Conservation (phyloP, 2,329 filamentous ascomycete genomes). For the Trichoderma sp. region DNA sequence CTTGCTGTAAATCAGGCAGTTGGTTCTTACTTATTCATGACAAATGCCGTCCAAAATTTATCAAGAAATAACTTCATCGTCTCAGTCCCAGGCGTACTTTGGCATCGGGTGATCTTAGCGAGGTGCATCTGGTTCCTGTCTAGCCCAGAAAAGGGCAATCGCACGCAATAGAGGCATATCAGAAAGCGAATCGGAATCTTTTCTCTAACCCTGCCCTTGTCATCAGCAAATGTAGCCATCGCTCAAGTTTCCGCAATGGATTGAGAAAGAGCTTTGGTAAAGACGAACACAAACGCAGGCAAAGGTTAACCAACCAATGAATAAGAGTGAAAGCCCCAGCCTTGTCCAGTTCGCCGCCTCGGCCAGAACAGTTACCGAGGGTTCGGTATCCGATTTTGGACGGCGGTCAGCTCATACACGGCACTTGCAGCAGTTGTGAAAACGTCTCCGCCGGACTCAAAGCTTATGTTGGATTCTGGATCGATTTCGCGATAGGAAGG, state of each 20-base stretch:
- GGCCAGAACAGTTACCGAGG: neutral
- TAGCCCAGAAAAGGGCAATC: neutral
- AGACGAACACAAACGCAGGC: neutral
- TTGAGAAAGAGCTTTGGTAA: neutral
- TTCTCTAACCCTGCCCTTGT: neutral
- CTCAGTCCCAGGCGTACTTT: neutral
- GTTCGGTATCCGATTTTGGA: neutral
- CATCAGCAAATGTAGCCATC: neutral
- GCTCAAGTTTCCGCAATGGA: neutral
- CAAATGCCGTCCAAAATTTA: neutral
- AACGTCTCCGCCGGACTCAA: neutral
- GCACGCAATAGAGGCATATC: neutral
- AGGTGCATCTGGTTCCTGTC: neutral
- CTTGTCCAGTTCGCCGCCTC: neutral
- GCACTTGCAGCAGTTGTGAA: neutral
- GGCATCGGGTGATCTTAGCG: neutral
- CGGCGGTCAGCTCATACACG: neutral
- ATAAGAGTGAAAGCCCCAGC: neutral
- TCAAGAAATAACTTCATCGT: neutral
- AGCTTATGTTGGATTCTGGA: neutral
- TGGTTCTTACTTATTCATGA: neutral
- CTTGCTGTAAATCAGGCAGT: neutral
- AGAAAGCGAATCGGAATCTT: neutral
- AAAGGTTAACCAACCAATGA: neutral
- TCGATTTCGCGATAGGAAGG: neutral